Conservation (phyloP, 2,329 filamentous ascomycete genomes). For the Niveomyces coronatus region DNA sequence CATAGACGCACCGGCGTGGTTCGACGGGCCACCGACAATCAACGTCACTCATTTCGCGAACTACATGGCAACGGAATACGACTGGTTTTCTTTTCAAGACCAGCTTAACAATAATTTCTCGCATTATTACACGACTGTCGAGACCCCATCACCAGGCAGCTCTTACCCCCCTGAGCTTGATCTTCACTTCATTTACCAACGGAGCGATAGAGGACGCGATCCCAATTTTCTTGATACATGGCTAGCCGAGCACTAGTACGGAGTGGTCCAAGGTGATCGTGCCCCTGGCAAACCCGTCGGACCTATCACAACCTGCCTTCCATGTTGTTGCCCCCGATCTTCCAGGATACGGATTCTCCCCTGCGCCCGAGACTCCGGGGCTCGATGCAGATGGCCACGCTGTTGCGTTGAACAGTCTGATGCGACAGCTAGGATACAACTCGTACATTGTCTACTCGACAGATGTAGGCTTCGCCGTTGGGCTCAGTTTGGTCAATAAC, state of each 20-base stretch:
- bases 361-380: background rate
- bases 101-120: background rate
- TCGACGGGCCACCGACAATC: background rate
- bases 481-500: background rate
- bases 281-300: background rate
- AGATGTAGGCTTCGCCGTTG: background rate
- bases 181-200: constrained; percentile 2
- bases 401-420: background rate
- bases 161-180: constrained; percentile 1
- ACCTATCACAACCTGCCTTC: background rate
- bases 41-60: background rate
- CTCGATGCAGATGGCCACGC: background rate
- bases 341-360: constrained; percentile 1
- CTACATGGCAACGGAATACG: constrained; percentile 1
- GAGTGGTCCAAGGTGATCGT: constrained; percentile 2
- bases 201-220: constrained; percentile 1
- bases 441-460: constrained; percentile 2
- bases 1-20: background rate
- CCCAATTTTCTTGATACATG: constrained; percentile 1
- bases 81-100: background rate
- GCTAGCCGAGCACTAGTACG: constrained; percentile 1
- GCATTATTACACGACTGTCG: constrained; percentile 1
- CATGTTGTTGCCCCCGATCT: constrained; percentile 3
- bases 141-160: background rate
- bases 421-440: constrained; percentile 1